Base-by-base conservation (phyloP, 768 basidiomycete genomes). In the Dentipellis sp. region DNA sequence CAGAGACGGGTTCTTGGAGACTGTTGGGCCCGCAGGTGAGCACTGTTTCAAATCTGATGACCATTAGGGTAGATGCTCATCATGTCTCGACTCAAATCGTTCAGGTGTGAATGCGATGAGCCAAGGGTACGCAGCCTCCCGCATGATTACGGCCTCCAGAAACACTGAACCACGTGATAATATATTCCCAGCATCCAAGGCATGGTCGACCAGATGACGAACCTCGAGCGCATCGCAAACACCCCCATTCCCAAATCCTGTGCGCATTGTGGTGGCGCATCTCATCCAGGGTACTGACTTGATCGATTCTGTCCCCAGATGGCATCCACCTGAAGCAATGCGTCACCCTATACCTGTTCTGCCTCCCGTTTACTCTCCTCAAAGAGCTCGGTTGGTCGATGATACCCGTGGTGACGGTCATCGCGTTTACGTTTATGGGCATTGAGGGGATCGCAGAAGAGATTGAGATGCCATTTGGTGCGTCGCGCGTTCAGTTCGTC, bases 371-470 rank as follows among this genome's bases (percentile, higher is more conserved):
- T 62, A 89, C 88, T 1, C 78, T 97, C 34, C 82, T 94, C 47
- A 79, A 83, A 54, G 86, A 92, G 48, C 75, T 94, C 62, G 85
- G 85, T 36, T 93, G 90, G 88, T 79, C 76, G 49, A 88, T 88
- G 66, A 76, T 95, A 10, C 89, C 88, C n/a, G 76, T 94, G 22
- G 83, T 91, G 17, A 92, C 91, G 19, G 81, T 88, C 12, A 86
- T 94, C 29, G 84, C 91, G 8, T 93, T 94, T 73, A 94, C 89
- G 0, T 79, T 97, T 53, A 93, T 94, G 81, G 92, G 93, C 16
- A 90, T 97, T 52, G 94, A 97, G 74, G 93, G 92, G 4, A 97
- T 97, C 61, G 94, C 94, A 0, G 87, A 94, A 58, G 85, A 92
- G 69, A 92, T 95, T 62, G 94, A 97, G 69, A 88, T 89, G 84